A percentile compares a stretch with the other conserved stretches of the same genome.
Conservation (phyloP, 768 basidiomycete species). For the Macrolepiota fuliginosa region DNA sequence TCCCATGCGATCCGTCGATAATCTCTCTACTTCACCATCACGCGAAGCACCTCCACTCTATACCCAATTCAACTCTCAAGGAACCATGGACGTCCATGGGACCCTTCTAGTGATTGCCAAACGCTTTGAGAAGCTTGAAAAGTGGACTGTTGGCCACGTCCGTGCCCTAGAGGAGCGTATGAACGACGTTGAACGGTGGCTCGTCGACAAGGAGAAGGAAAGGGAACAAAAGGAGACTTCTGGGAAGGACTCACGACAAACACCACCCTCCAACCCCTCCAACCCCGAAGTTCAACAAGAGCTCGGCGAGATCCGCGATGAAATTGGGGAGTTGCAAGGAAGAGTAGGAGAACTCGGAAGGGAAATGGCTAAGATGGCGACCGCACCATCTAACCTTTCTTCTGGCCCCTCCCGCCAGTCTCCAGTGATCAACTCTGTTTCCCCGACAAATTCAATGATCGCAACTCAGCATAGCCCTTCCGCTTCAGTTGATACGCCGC, state of each 20-base stretch:
- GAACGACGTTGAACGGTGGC: conserved; percentile 89
- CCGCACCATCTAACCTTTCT: conserved; percentile 46
- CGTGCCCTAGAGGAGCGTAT: conserved; percentile 88
- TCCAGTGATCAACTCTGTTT: conserved; percentile 21
- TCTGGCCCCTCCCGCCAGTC: conserved; percentile 48
- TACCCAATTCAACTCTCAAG: conserved; percentile 70
- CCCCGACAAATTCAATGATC: conserved; percentile 10
- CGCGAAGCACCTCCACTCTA: conserved; percentile 69
- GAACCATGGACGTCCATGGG: conserved; percentile 70
- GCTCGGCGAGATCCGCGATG: conserved; percentile 59
- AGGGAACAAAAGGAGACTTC: conserved; percentile 36
- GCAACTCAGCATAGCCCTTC: conserved; percentile 19
- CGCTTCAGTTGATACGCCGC: conserved; percentile 38
- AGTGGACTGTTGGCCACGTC: conserved; percentile 87
- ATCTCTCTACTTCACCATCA: conserved; percentile 44
- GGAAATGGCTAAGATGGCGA: conserved; percentile 75
- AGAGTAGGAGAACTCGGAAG: conserved; percentile 73
- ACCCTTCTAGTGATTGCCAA: conserved; percentile 74
- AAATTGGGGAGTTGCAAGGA: conserved; percentile 70
- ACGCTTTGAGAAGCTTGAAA: conserved; percentile 86
- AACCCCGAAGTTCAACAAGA: conserved; percentile 31
- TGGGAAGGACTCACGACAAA: conserved; percentile 13
- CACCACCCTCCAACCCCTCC: conserved; percentile 1
- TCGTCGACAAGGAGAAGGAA: conserved; percentile 81
- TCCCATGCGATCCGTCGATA: conserved; percentile 52